phyloP scores from a whole-genome alignment of 192 early-diverging fungal species.

The Gryganskiella cystojenkinii region DNA sequence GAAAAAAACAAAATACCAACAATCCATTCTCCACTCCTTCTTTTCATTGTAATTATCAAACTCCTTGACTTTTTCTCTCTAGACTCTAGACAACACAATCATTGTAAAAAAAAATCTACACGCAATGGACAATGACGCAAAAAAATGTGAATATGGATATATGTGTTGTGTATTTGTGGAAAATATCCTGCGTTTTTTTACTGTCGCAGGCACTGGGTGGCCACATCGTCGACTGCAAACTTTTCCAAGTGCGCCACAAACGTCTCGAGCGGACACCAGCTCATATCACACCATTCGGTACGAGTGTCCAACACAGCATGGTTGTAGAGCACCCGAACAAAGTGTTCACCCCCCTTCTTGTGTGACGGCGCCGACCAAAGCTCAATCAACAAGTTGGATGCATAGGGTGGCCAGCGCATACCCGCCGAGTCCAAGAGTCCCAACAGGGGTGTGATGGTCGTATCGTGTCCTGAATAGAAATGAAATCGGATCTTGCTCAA shows the following conservation, averaged over 20 bases:
- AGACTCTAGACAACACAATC: too few relatives aligned
- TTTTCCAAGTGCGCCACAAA: constrained; percentile 28
- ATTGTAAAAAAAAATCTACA: too few relatives aligned
- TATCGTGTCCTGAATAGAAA: constrained; percentile 47
- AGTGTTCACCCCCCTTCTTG: constrained; percentile 7
- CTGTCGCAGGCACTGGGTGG: constrained; percentile 9
- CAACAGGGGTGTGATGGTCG: constrained; percentile 32
- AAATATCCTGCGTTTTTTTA: background rate
- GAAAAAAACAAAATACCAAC: background rate
- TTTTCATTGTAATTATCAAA: too few relatives aligned
- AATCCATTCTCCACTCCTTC: too few relatives aligned
- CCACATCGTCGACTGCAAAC: constrained; percentile 22
- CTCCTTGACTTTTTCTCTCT: too few relatives aligned
- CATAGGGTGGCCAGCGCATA: constrained; percentile 49
- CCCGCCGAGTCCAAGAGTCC: constrained; percentile 27
- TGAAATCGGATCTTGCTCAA: constrained; percentile 9
- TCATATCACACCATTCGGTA: constrained; percentile 36
- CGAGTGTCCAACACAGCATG: constrained; percentile 11
- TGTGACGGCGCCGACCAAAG: constrained; percentile 29
- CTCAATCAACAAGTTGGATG: constrained; percentile 32
- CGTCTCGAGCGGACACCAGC: constrained; percentile 37
- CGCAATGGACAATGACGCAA: too few relatives aligned
- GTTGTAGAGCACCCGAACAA: constrained; percentile 45
- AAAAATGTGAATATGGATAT: too few relatives aligned
- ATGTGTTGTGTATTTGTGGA: too few relatives aligned